A percentile compares a stretch with the other conserved stretches of the same genome.
Conservation (phyloP, 2,329 filamentous ascomycete genomes). For the Cercospora sesami region DNA sequence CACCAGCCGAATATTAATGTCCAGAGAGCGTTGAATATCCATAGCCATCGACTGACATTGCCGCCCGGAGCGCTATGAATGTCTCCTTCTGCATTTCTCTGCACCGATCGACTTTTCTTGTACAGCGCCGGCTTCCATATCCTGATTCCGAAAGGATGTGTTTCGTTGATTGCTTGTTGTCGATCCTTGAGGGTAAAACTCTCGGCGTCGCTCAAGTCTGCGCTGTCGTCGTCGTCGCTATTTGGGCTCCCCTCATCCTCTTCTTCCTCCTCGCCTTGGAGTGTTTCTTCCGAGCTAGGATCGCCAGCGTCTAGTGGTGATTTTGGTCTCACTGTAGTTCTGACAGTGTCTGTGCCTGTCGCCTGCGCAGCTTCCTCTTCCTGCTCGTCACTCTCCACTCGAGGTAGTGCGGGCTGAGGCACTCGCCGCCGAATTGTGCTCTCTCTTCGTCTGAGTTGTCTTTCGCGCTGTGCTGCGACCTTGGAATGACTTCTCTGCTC, state of each 20-base stretch:
- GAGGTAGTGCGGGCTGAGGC: conserved; percentile 46
- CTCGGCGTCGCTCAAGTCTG: conserved; percentile 82
- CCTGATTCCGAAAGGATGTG: conserved; percentile 96
- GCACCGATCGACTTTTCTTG: conserved; percentile 95
- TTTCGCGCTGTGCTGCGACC: conserved; percentile 23
- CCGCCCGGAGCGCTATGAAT: conserved; percentile 94
- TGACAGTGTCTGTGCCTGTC: conserved; percentile 29
- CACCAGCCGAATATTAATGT: conserved; percentile 94
- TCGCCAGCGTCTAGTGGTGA: conserved; percentile 27
- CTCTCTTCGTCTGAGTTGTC: conserved; percentile 50
- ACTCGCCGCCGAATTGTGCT: conserved; percentile 55
- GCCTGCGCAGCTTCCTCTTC: conserved; percentile 42
- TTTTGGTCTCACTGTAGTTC: conserved; percentile 12
- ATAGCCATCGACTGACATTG: conserved; percentile 77
- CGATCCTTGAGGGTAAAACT: conserved; percentile 97
- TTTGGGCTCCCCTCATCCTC: conserved; percentile 38
- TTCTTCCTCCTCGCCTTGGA: conserved; percentile 43
- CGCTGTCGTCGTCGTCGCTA: conserved; percentile 53
- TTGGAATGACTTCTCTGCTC: conserved; percentile 38
- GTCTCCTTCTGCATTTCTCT: conserved; percentile 92
- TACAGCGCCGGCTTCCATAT: conserved; percentile 99
- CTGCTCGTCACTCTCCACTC: conserved; percentile 52
- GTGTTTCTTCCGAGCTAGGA: conserved; percentile 42
- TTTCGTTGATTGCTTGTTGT: conserved; percentile 97
- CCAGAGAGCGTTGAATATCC: conserved; percentile 89